phyloP scores from a whole-genome alignment of 2,329 filamentous ascomycete species.

The Hymenoscyphus infarciens region DNA sequence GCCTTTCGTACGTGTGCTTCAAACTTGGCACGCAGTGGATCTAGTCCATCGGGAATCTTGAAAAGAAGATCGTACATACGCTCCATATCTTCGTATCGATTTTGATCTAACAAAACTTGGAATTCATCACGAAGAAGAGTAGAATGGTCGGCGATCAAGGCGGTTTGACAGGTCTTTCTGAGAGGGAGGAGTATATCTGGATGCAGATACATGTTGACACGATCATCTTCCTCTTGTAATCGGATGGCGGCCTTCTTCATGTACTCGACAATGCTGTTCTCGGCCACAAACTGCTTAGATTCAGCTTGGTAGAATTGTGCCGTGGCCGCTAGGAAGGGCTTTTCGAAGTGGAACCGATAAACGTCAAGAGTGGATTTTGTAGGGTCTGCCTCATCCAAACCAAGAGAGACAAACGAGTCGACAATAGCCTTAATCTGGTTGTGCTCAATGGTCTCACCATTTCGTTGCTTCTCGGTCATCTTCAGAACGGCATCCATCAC shows the following conservation, averaged over 20 bases:
- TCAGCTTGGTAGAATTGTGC: conserved; percentile 84
- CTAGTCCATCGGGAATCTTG: conserved; percentile 84
- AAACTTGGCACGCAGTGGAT: conserved; percentile 81
- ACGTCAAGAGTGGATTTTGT: conserved; percentile 94
- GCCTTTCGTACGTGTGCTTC: conserved; percentile 91
- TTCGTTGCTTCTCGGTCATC: conserved; percentile 93
- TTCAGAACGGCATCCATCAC: conserved; percentile 95
- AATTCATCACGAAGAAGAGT: conserved; percentile 89
- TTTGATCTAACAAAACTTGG: conserved; percentile 86
- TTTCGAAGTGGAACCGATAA: conserved; percentile 89
- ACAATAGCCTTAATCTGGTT: conserved; percentile 96
- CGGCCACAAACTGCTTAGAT: conserved; percentile 88
- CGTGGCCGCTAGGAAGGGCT: conserved; percentile 84
- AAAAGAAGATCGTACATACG: conserved; percentile 93
- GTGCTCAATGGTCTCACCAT: conserved; percentile 96
- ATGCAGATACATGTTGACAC: conserved; percentile 87
- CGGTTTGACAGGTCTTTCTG: conserved; percentile 83
- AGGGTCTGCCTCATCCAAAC: conserved; percentile 87
- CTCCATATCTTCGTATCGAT: conserved; percentile 91
- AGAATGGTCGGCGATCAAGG: conserved; percentile 86
- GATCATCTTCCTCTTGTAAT: conserved; percentile 88
- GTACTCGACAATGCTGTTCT: conserved; percentile 97
- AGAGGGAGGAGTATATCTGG: conserved; percentile 80
- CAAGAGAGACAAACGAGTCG: conserved; percentile 92
- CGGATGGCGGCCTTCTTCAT: conserved; percentile 98